A percentile compares a stretch with the other conserved stretches of the same genome.
These are phyloP conservation scores for Penicillium sp. DNA, from an alignment of 2,329 filamentous ascomycete genomes.

Conservation along the genomic window DNA sequence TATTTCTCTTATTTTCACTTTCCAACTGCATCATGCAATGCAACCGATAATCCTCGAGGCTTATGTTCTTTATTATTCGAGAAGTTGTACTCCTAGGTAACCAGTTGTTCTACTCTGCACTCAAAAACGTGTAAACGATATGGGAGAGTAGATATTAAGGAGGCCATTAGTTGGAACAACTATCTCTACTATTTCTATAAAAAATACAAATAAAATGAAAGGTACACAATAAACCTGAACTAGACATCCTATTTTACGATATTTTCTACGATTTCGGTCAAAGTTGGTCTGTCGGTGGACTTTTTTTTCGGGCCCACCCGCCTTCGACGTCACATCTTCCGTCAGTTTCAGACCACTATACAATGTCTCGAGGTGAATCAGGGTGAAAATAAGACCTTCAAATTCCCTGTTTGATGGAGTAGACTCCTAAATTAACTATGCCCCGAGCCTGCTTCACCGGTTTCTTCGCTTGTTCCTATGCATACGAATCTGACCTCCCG, in stretches of 20 bases:
- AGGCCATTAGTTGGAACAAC: background rate
- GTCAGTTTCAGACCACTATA: background rate
- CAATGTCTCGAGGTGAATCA: background rate
- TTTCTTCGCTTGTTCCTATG: background rate
- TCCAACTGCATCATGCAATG: background rate
- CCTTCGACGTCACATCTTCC: conserved; percentile 1
- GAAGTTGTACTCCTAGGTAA: background rate
- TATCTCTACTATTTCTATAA: background rate
- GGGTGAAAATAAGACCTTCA: background rate
- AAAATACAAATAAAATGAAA: background rate
- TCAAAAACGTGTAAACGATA: background rate
- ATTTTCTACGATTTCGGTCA: background rate
- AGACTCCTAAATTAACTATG: background rate
- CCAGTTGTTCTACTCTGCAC: background rate
- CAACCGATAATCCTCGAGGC: background rate
- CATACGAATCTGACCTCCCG: background rate
- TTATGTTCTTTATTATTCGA: background rate
- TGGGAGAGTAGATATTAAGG: background rate
- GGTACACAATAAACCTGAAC: background rate
- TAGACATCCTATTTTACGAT: background rate
- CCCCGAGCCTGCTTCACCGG: background rate
- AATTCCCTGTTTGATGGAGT: background rate
- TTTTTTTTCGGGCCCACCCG: background rate
- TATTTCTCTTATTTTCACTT: background rate
- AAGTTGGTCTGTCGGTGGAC: background rate